Evolutionary conservation across 768 basidiomycete species (phyloP), one percentile per base, ranked within the genome.

Genomic region (Omphalotus guepiniiformis): DNA sequence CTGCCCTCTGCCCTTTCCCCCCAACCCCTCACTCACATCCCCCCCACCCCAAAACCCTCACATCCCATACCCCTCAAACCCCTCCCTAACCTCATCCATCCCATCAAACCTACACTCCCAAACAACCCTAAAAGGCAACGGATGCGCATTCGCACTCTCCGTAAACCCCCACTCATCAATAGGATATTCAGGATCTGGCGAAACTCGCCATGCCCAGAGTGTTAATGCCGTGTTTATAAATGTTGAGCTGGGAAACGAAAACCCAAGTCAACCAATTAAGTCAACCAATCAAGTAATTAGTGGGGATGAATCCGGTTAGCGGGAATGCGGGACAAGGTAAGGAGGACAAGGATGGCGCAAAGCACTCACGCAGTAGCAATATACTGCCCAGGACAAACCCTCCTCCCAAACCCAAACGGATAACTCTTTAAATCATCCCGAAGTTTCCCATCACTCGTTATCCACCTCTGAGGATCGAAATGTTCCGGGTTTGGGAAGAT

Each of bases 321-420:
- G 44, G 8, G 13, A 63, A 58, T 59, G 49, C 38, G 36, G 38
- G 11, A 19, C 57, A 2, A 64, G 11, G 11, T n/a, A n/a, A 34
- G 30, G n/a, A n/a, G n/a, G n/a, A n/a, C n/a, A n/a, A n/a, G n/a
- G n/a, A n/a, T n/a, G n/a, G n/a, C n/a, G n/a, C n/a, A n/a, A n/a
- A n/a, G n/a, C n/a, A n/a, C n/a, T n/a, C n/a, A n/a, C n/a, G 51
- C 51, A 16, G 47, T 67, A 6, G 76, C 83, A 26, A 87, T 75
- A 58, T 83, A 74, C 54, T 78, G 76, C 0, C 83, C 83, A 0
- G 82, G 83, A 50, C 83, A 87, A 4, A 84, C 70, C n/a, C 83
- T 78, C 52, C 78, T 61, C 12, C 80, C 81, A 45, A 80, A 82
- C 1, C 82, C 80, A 45, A 80, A 83, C 21, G 73, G 64, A 43